phyloP scores from a whole-genome alignment of 2,329 filamentous ascomycete genomes.

The Fusarium chuoi region DNA sequence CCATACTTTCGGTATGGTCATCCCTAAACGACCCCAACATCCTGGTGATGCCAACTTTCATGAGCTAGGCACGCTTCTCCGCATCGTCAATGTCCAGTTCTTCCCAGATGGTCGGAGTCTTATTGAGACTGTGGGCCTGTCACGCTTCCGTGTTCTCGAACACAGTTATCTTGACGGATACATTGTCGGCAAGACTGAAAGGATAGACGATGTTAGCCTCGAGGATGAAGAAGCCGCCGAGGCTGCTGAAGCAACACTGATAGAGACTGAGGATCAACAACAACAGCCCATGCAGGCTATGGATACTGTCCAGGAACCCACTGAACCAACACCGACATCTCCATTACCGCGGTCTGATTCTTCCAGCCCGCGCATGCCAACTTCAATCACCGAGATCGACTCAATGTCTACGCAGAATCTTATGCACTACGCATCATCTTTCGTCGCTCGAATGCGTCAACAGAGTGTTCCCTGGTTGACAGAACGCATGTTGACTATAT shows the following conservation, averaged over 20 bases:
- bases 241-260: conserved; percentile 64
- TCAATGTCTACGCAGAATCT: conserved; percentile 76
- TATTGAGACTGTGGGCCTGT: conserved; percentile 80
- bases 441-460: conserved; percentile 74
- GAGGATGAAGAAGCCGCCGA: conserved; percentile 84
- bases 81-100: conserved; percentile 78
- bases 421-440: conserved; percentile 71
- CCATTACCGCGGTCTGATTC: conserved; percentile 4
- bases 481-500: conserved; percentile 75
- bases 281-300: background rate
- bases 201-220: conserved; percentile 82
- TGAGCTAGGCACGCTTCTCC: conserved; percentile 80
- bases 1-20: conserved; percentile 86
- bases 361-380: conserved; percentile 6
- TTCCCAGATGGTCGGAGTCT: conserved; percentile 84
- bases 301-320: conserved; percentile 2
- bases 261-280: background rate
- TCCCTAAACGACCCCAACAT: conserved; percentile 67
- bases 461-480: conserved; percentile 80
- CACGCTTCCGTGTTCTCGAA: conserved; percentile 77
- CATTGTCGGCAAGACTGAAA: conserved; percentile 77
- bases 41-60: conserved; percentile 62
- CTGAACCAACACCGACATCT: background rate
- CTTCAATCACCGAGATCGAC: conserved; percentile 32
- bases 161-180: conserved; percentile 80